Percentiles rank a stretch among this genome's conserved stretches.
Conservation (phyloP, 345 rosid species). For the Salix arbutifolia region DNA sequence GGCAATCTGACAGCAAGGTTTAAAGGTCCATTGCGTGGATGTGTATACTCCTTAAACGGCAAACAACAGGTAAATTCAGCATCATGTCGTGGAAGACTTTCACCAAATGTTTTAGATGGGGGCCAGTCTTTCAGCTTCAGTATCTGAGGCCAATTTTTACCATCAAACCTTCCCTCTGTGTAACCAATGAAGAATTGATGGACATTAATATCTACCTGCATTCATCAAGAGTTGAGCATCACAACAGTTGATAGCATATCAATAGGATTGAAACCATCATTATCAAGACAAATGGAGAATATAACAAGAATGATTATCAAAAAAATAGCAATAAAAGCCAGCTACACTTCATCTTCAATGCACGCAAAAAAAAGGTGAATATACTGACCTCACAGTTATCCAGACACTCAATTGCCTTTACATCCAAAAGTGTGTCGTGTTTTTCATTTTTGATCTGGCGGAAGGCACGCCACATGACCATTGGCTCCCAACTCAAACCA, state of each 20-base stretch:
- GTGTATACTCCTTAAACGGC: neutral
- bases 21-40: neutral
- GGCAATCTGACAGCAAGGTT: conserved; percentile 36
- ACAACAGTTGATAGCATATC: neutral
- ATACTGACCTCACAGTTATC: conserved; percentile 45
- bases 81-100: neutral
- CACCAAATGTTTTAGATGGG: neutral
- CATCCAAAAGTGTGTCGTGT: conserved; percentile 35
- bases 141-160: neutral
- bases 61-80: neutral
- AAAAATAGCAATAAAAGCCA: neutral
- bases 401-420: conserved; percentile 57
- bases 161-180: neutral
- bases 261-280: too few species aligned
- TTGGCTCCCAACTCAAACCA: conserved; percentile 85
- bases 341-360: neutral
- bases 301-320: too few species aligned
- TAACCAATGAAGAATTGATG: too few species aligned
- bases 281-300: too few species aligned
- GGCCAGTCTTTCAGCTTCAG: neutral
- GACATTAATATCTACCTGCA: conserved; percentile 32
- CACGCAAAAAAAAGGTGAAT: neutral
- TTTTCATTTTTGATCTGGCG: conserved; percentile 39
- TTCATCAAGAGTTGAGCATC: conserved; percentile 9
- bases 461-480: conserved; percentile 77